These are phyloP conservation scores for Leccinum subrobustum DNA, from an alignment of 1,284 basidiomycete genomes.

Conservation along the genomic window DNA sequence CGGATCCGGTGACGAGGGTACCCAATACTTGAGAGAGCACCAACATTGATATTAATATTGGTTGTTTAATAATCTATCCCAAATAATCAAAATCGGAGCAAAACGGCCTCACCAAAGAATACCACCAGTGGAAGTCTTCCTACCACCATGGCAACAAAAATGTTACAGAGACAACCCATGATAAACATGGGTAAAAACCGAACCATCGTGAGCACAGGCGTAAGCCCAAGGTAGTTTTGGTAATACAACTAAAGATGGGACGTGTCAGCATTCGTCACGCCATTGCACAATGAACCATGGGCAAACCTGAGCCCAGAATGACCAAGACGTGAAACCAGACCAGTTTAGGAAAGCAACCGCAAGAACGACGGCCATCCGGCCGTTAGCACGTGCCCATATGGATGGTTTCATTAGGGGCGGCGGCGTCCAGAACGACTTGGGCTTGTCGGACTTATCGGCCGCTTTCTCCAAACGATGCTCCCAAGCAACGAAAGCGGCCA, in stretches of 20 bases:
- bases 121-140: constrained; percentile 53
- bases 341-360: constrained; percentile 63
- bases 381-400: constrained; percentile 61
- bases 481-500: constrained; percentile 60
- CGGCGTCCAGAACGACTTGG: constrained; percentile 39
- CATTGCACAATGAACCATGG: neutral
- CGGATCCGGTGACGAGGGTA: constrained; percentile 59
- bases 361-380: constrained; percentile 58
- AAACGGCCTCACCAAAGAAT: constrained; percentile 48
- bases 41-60: neutral
- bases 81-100: neutral
- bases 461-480: constrained; percentile 51
- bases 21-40: constrained; percentile 42
- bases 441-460: constrained; percentile 16
- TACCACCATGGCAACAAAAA: constrained; percentile 63
- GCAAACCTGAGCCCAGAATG: constrained; percentile 50
- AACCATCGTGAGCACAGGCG: constrained; percentile 69
- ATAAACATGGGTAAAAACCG: constrained; percentile 78
- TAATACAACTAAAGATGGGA: constrained; percentile 53
- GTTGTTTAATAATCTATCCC: constrained; percentile 1
- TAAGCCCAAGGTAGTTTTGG: constrained; percentile 56
- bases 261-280: constrained; percentile 8
- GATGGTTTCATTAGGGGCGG: constrained; percentile 64
- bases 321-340: constrained; percentile 53
- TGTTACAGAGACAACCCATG: constrained; percentile 67